These are phyloP conservation scores for Pythium utonaiense DNA, from an alignment of 352 stramenopile species.

Conservation along the genomic window DNA sequence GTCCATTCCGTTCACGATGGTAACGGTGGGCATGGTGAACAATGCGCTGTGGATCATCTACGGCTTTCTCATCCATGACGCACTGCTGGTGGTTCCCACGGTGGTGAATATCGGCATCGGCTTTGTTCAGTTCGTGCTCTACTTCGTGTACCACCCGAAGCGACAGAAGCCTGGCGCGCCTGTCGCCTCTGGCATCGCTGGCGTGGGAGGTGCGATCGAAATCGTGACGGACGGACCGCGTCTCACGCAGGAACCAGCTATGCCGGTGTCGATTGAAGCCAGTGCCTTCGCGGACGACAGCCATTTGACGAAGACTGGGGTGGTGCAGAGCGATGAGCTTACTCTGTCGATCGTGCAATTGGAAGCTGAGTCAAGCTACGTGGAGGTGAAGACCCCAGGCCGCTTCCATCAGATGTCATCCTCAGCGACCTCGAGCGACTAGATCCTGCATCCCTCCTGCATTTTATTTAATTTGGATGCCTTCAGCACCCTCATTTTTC, in stretches of 20 bases:
- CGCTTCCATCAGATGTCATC: constrained; percentile 5
- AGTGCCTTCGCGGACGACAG: background rate
- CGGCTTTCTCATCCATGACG: constrained; percentile 43
- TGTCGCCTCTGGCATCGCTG: constrained; percentile 12
- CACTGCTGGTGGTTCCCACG: constrained; percentile 55
- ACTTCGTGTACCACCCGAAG: constrained; percentile 46
- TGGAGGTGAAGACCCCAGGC: constrained; percentile 9
- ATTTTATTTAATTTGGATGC: background rate
- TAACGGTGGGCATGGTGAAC: constrained; percentile 57
- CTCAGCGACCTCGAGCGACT: constrained; percentile 2
- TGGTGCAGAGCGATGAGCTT: background rate
- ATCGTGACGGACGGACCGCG: constrained; percentile 25
- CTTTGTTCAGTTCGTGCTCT: constrained; percentile 52
- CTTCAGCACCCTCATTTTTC: too few relatives aligned
- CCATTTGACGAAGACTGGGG: background rate
- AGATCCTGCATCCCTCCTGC: background rate
- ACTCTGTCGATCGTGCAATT: constrained; percentile 13
- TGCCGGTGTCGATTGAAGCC: background rate
- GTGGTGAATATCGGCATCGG: constrained; percentile 47
- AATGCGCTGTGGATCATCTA: constrained; percentile 77
- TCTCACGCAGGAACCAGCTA: constrained; percentile 3
- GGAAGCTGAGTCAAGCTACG: constrained; percentile 12
- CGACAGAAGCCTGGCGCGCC: constrained; percentile 10
- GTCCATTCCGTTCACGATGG: constrained; percentile 64
- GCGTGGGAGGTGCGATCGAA: constrained; percentile 12